These are phyloP conservation scores for Plasmodium vivax DNA, from an alignment of 169 alveolate genomes.

Conservation along the genomic window DNA sequence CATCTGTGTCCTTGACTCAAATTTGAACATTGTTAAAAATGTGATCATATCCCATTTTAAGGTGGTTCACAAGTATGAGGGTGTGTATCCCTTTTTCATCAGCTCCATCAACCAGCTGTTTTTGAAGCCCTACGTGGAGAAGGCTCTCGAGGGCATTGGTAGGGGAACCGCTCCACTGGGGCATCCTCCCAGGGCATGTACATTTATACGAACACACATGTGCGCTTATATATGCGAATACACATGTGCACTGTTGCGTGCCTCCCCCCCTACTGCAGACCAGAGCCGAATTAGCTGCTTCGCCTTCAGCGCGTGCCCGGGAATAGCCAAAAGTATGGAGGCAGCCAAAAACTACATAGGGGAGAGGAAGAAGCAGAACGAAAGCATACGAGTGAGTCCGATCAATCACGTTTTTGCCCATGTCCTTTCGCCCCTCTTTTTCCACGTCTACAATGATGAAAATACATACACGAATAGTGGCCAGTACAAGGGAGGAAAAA, in stretches of 20 bases:
- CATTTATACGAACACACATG: background rate
- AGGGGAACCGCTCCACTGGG: background rate
- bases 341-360: constrained; percentile 68
- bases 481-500: constrained; percentile 17
- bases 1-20: constrained; percentile 42
- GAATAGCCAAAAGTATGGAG: constrained; percentile 60
- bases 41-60: constrained; percentile 58
- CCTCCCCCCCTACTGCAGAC: constrained; percentile 8
- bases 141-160: constrained; percentile 41
- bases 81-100: constrained; percentile 67
- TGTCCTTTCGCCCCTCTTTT: constrained; percentile 63
- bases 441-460: constrained; percentile 25
- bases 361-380: constrained; percentile 19
- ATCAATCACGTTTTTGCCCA: constrained; percentile 70
- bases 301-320: constrained; percentile 67
- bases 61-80: constrained; percentile 64
- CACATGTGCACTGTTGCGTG: background rate
- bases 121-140: constrained; percentile 44
- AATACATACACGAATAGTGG: constrained; percentile 51
- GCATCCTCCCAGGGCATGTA: background rate
- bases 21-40: constrained; percentile 47
- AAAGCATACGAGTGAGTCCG: constrained; percentile 31
- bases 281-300: constrained; percentile 6
- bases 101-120: constrained; percentile 54
- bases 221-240: background rate